Evolutionary conservation across 768 basidiomycete genomes (phyloP), one percentile per base, ranked within the genome.

Genomic region (Phylloporus arenicola): DNA sequence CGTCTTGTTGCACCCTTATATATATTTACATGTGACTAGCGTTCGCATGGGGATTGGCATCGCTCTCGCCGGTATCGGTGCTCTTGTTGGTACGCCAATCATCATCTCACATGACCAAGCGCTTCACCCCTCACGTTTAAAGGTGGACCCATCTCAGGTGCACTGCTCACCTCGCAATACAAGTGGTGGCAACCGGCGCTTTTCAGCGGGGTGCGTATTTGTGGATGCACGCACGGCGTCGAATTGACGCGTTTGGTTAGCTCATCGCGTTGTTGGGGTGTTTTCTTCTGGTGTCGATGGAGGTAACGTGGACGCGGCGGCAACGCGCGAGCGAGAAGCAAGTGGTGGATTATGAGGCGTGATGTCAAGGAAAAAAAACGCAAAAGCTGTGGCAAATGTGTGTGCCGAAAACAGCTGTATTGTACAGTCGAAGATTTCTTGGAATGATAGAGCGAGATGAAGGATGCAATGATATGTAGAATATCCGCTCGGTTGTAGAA

Each of bases 81-180:
- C n/a, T n/a, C n/a, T n/a, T n/a, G n/a, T n/a, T n/a, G n/a, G n/a
- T n/a, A n/a, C n/a, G n/a, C n/a, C n/a, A n/a, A n/a, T n/a, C n/a
- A n/a, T n/a, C 2, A 42, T 12, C 22, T 31, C 14, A 14, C 25
- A 39, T 11, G 10, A 25, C 43, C 31, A 25, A 3, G 25, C 25
- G 7, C 25, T 29, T 22, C 14, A 10, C 42, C 5, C 34, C 1
- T 35, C n/a, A 35, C 7, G 3, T 2, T 24, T 6, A 16, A 46
- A 75, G 81, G 80, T 6, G 75, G 77, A 0, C 82, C 83, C 1
- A 71, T 83, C 37, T 70, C 75, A n/a, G 82, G 83, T 1, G 76
- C 77, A 0, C 60, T 84, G n/a, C 72, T 84, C 5, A 73, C 79
- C 0, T 53, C 69, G 11, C 58, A 70, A 8, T 82, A 76, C 57